These are phyloP conservation scores for Rubroshorea leprosula DNA, from an alignment of 345 rosid species.

Conservation along the genomic window DNA sequence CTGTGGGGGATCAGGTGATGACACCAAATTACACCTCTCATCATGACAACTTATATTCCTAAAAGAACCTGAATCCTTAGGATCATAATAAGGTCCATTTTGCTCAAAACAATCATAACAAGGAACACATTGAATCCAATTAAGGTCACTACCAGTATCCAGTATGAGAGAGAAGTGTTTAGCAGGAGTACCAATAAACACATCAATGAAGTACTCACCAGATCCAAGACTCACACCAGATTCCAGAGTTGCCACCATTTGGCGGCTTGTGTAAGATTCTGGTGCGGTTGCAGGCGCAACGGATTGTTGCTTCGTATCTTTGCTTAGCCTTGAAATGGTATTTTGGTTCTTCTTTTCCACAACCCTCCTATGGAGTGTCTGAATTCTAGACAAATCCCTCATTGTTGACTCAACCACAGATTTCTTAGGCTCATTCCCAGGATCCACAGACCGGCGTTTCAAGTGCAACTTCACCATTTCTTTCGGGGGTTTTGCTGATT, in stretches of 20 bases:
- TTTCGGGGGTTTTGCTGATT: constrained; percentile 12
- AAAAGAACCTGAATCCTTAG: constrained; percentile 52
- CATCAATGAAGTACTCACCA: constrained; percentile 94
- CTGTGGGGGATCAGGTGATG: constrained; percentile 64
- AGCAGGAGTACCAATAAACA: constrained; percentile 83
- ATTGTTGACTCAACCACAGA: constrained; percentile 44
- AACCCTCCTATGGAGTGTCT: constrained; percentile 54
- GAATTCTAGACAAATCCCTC: constrained; percentile 68
- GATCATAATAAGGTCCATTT: constrained; percentile 69
- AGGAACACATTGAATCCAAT: constrained; percentile 90
- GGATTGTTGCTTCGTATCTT: constrained; percentile 7
- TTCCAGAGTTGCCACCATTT: constrained; percentile 72
- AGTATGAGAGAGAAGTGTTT: constrained; percentile 86
- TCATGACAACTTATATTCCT: constrained; percentile 63
- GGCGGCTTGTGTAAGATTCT: constrained; percentile 32
- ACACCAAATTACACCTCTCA: constrained; percentile 57
- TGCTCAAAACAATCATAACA: constrained; percentile 88
- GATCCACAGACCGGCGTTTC: constrained; percentile 41
- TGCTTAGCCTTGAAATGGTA: constrained; percentile 36
- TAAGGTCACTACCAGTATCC: constrained; percentile 94
- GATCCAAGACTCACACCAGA: constrained; percentile 86
- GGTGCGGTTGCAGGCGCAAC: constrained; percentile 25
- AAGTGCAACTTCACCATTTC: constrained; percentile 57
- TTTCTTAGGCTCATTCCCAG: constrained; percentile 25
- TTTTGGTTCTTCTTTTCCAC: constrained; percentile 77